phyloP scores from a whole-genome alignment of 345 rosid species.

The Bruguiera gymnorhiza region DNA sequence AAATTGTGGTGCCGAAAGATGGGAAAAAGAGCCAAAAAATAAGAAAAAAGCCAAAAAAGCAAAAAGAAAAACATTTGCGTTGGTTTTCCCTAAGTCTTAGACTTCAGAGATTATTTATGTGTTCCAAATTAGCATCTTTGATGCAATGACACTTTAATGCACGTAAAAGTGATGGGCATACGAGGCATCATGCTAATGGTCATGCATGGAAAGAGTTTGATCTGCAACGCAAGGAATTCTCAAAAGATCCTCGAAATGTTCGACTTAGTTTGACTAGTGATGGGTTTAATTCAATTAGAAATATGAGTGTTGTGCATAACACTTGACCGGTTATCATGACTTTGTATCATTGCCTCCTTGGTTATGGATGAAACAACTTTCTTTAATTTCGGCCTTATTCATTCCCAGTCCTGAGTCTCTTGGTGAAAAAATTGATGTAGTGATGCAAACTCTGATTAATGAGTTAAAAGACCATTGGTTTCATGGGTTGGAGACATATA shows the following conservation, averaged over 20 bases:
- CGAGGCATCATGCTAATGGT: not conserved
- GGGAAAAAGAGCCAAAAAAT: not conserved
- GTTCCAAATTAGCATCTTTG: not conserved
- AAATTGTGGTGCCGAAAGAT: not conserved
- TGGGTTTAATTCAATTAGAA: not conserved
- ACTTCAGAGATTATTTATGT: conserved; percentile 13
- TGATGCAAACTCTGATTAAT: no score
- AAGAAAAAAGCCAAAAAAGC: no score
- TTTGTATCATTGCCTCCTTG: conserved; percentile 2
- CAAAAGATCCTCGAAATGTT: not conserved
- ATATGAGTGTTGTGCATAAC: not conserved
- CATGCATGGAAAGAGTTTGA: conserved; percentile 6
- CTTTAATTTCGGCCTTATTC: not conserved
- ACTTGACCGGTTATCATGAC: not conserved
- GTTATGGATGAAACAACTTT: conserved; percentile 5
- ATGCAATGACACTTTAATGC: not conserved
- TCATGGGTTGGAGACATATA: no score
- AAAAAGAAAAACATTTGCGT: not conserved
- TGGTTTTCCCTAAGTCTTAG: conserved; percentile 13
- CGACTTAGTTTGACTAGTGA: not conserved
- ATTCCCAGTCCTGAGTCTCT: not conserved
- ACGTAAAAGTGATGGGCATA: not conserved
- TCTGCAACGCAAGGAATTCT: not conserved
- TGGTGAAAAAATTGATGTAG: not conserved
- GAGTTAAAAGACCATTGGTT: no score